A percentile compares a stretch with the other conserved stretches of the same genome.
Evolutionary conservation across 805 yeast species (phyloP).

Genomic region (Metschnikowia santaceciliae): DNA sequence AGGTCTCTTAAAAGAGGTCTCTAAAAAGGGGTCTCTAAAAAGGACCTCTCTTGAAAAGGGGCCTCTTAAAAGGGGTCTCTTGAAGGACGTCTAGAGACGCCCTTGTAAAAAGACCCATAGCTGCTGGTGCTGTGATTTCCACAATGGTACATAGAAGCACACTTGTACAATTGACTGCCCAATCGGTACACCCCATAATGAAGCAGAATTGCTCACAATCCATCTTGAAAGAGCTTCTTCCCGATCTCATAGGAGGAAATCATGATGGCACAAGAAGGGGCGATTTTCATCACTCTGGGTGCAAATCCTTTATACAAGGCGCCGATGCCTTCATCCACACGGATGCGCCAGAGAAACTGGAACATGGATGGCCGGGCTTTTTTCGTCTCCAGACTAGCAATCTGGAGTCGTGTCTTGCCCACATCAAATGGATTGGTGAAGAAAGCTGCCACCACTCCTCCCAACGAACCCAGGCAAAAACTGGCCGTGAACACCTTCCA

Average conservation of each 20-base stretch:
- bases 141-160: no score
- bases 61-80: no score
- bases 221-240: constrained; percentile 47
- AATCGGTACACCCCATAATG: no score
- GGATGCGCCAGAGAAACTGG: constrained; percentile 57
- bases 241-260: constrained; percentile 91
- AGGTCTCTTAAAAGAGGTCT: no score
- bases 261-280: constrained; percentile 98
- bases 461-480: constrained; percentile 75
- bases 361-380: constrained; percentile 55
- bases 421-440: constrained; percentile 95
- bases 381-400: constrained; percentile 36
- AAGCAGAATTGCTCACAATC: not conserved
- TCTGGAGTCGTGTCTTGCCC: constrained; percentile 88
- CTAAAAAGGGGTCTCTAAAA: no score
- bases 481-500: constrained; percentile 54
- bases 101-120: no score
- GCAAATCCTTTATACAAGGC: constrained; percentile 85
- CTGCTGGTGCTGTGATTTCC: no score
- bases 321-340: constrained; percentile 66
- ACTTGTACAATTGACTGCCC: no score
- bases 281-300: constrained; percentile 86
- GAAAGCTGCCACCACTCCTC: constrained; percentile 84
- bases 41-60: no score
- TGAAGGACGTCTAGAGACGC: no score